Base-by-base conservation (phyloP, 108 stramenopile species). In the Nitzschia palea region DNA sequence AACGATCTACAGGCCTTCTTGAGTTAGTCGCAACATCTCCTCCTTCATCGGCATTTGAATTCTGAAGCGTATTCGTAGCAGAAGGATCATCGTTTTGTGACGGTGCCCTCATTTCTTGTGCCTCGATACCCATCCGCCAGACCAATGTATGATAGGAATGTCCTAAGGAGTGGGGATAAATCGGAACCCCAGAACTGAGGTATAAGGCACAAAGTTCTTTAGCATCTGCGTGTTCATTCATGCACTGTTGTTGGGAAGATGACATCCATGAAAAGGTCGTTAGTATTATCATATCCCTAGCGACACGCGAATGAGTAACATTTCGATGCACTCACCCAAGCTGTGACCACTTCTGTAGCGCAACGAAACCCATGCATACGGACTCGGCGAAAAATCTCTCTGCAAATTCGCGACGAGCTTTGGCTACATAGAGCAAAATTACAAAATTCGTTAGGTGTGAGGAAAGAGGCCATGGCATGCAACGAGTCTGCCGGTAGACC, bases 261-360 rank as follows among this genome's bases (percentile, higher is more conserved):
- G n/a, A n/a, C n/a, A n/a, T n/a, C n/a, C n/a, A n/a, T n/a, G n/a
- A n/a, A n/a, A n/a, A n/a, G n/a, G n/a, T n/a, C n/a, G n/a, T n/a
- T n/a, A n/a, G n/a, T n/a, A n/a, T n/a, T n/a, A n/a, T n/a, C n/a
- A n/a, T n/a, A n/a, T n/a, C n/a, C n/a, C n/a, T n/a, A n/a, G n/a
- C n/a, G n/a, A n/a, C n/a, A n/a, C n/a, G n/a, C n/a, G n/a, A n/a
- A n/a, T n/a, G n/a, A n/a, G n/a, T n/a, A n/a, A n/a, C n/a, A n/a
- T n/a, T n/a, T n/a, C n/a, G n/a, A n/a, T n/a, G n/a, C 1, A 76
- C 88, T 76, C 74, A 85, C 86, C 91, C 86, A 87, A 26, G 86
- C 81, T 9, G 81, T 76, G 44, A 84, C 76, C 8, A 88, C 80
- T 74, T 89, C 86, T 25, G 79, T 80, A 17, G 87, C 87, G 79